Base-by-base conservation (phyloP, 1,284 basidiomycete species). In the Inonotus obliquus region DNA sequence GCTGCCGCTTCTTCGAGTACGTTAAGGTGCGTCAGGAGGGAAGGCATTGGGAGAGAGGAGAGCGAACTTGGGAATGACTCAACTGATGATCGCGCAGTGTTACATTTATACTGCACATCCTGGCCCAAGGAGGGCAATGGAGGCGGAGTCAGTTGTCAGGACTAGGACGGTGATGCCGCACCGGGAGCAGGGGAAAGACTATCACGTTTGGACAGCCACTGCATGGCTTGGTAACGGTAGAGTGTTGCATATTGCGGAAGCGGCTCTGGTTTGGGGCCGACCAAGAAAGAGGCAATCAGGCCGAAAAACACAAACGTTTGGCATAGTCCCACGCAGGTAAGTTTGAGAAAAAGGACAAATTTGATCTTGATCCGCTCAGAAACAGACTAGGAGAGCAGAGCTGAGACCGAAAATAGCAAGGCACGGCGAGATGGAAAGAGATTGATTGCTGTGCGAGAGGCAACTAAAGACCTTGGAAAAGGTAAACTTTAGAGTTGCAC, bases 1-100 rank as follows among this genome's bases (percentile, higher is more conserved):
- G 72, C 62, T 17, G 82, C 78, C 63, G 75, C 78, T 56, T 75
- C 69, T 58, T 82, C 75, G 65, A 86, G 79, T 60, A 81, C 71
- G 35, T 78, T 77, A 21, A 85, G 75, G 66, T 84, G 83, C 56
- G 82, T 77, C 17, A 65, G 68, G 60, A 67, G 66, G 23, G 68
- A 57, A 48, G 64, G 32, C 76, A 79, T 77, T 60, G 60, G 59
- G 1, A 11, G 55, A 57, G 54, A 56, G 54, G 53, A 32, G 39
- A 44, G 55, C 54, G 32, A 58, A 51, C 37, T 32, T 17, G 52
- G 39, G 25, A 39, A 56, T 38, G 56, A 55, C 45, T 58, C 27
- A 53, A 25, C 32, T 21, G 19, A 29, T 44, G 57, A 63, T 51
- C 23, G 58, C 35, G 44, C 27, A 55, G 51, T 39, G 35, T 39